A percentile compares a stretch with the other conserved stretches of the same genome.
Conservation (phyloP, 306 rosid species). For the Erythrophleum fordii region DNA sequence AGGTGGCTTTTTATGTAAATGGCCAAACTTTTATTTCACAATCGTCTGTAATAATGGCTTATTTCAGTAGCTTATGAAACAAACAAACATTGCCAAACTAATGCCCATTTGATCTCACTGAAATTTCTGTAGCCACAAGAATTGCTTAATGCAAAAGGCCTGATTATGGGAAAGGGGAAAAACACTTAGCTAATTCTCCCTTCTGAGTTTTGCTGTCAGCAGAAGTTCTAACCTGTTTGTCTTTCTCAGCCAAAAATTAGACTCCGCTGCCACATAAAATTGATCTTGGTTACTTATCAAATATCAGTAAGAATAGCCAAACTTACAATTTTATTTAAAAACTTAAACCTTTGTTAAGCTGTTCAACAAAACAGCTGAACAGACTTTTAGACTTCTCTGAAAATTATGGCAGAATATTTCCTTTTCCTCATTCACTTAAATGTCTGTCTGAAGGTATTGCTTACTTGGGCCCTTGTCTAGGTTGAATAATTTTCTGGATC, state of each 20-base stretch:
- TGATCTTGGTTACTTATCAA: neutral
- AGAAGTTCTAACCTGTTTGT: too few relatives aligned
- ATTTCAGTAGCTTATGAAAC: neutral
- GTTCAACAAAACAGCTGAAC: neutral
- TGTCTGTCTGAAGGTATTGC: neutral
- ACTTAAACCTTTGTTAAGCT: too few relatives aligned
- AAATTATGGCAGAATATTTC: neutral
- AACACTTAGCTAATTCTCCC: too few relatives aligned
- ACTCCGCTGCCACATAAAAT: too few relatives aligned
- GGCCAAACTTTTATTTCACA: neutral
- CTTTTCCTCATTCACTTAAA: neutral
- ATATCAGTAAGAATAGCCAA: neutral
- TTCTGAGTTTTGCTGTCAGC: too few relatives aligned
- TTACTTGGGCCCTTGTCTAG: neutral
- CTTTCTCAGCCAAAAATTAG: too few relatives aligned
- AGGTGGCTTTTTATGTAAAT: neutral
- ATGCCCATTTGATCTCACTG: neutral
- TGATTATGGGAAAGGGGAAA: too few relatives aligned
- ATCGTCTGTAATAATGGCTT: neutral
- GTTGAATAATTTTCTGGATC: neutral
- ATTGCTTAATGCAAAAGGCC: too few relatives aligned
- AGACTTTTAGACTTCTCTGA: neutral
- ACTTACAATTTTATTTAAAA: neutral
- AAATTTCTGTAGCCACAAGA: too few relatives aligned
- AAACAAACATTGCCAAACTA: neutral